Percentiles rank a stretch among this genome's conserved stretches.
Conservation (phyloP, 441 rosid species). For the Capsella rubella region DNA sequence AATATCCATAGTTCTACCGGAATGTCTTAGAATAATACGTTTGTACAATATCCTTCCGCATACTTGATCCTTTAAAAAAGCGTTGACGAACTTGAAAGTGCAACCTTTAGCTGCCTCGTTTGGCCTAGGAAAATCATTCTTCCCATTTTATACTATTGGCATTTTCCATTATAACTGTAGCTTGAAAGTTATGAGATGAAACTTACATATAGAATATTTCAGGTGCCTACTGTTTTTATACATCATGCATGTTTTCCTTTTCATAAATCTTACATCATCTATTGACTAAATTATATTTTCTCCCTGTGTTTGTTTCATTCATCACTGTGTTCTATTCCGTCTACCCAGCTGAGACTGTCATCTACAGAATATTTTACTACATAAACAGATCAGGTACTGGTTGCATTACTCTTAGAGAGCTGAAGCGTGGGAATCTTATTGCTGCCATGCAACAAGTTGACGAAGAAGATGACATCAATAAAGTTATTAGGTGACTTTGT, state of each 20-base stretch:
- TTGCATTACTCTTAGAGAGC: constrained; percentile 69
- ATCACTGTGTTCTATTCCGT: constrained; percentile 34
- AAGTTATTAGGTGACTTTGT: constrained; percentile 64
- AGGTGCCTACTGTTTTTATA: neutral
- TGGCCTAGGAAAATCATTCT: neutral
- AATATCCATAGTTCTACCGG: neutral
- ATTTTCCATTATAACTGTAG: neutral
- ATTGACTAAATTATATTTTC: constrained; percentile 31
- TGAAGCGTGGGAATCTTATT: constrained; percentile 69
- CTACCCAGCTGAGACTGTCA: constrained; percentile 74
- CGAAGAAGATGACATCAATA: constrained; percentile 74
- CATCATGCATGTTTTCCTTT: neutral
- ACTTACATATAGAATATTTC: neutral
- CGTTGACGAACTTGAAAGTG: constrained; percentile 10
- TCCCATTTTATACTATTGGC: neutral
- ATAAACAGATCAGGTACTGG: constrained; percentile 70
- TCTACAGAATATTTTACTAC: constrained; percentile 78
- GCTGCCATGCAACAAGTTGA: constrained; percentile 70
- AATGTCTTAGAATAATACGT: constrained; percentile 2
- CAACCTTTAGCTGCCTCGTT: neutral
- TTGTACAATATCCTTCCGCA: neutral
- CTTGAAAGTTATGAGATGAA: neutral
- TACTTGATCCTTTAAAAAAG: neutral
- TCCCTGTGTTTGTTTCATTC: constrained; percentile 25
- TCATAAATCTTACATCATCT: neutral